phyloP scores from a whole-genome alignment of 768 basidiomycete genomes.

The Trametes sanguinea region DNA sequence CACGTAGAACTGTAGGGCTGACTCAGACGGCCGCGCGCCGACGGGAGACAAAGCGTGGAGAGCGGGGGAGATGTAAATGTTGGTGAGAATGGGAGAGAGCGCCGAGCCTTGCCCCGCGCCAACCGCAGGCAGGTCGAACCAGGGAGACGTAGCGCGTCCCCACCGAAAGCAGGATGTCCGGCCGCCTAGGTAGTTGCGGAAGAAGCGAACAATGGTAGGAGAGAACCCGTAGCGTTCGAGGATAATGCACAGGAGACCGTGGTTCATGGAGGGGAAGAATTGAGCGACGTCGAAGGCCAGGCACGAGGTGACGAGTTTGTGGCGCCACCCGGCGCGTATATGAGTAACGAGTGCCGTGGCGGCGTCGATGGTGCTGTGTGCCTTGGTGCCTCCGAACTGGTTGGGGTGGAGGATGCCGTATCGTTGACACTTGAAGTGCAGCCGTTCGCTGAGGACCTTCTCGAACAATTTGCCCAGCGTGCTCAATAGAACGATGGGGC shows the following conservation, averaged over 20 bases:
- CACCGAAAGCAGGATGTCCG: constrained; percentile 17
- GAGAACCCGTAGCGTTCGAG: constrained; percentile 18
- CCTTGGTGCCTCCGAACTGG: constrained; percentile 27
- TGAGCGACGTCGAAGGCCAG: constrained; percentile 24
- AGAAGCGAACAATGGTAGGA: constrained; percentile 9
- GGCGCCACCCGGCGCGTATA: constrained; percentile 8
- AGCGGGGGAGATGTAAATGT: constrained; percentile 20
- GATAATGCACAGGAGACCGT: constrained; percentile 13
- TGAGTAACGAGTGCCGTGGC: constrained; percentile 20
- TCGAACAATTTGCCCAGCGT: constrained; percentile 28
- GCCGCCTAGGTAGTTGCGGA: constrained; percentile 14
- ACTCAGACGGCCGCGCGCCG: no score
- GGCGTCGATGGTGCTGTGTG: constrained; percentile 25
- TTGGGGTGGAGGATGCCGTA: constrained; percentile 21
- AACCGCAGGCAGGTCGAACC: background rate
- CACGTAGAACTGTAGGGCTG: constrained; percentile 16
- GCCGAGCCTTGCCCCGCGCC: constrained; percentile 23
- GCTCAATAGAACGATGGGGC: constrained; percentile 30
- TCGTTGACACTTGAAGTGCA: constrained; percentile 24
- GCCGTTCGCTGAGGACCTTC: constrained; percentile 21
- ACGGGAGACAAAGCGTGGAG: constrained; percentile 14
- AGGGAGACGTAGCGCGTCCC: background rate
- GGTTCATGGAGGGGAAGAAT: constrained; percentile 26
- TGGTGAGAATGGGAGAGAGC: constrained; percentile 22
- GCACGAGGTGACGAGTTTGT: constrained; percentile 8